These are phyloP conservation scores for Solanum hybrid DNA, from an alignment of 305 asterid species.

Conservation along the genomic window DNA sequence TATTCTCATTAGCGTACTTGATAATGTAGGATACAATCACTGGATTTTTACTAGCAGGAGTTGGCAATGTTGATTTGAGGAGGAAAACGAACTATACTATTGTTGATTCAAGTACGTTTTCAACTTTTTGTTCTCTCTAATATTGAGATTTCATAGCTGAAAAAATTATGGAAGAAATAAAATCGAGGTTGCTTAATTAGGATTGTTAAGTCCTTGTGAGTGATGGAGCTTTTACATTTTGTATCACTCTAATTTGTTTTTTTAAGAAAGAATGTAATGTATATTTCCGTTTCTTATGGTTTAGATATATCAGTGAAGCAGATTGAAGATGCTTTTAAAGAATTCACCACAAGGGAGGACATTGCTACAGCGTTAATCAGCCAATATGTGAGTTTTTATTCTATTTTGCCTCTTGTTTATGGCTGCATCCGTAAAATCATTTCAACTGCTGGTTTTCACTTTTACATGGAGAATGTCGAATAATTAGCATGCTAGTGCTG, in stretches of 20 bases:
- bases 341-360: conserved; percentile 79
- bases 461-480: not conserved
- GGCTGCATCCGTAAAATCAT: not conserved
- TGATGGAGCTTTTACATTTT: not conserved
- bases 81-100: conserved; percentile 35
- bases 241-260: not conserved
- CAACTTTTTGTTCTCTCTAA: not conserved
- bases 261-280: not conserved
- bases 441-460: not conserved
- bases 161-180: not conserved
- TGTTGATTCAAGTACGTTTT: conserved; percentile 30
- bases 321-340: conserved; percentile 87
- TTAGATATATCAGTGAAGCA: conserved; percentile 73
- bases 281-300: conserved; percentile 9
- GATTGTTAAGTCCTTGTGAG: not conserved
- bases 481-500: not conserved
- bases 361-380: conserved; percentile 55
- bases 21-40: conserved; percentile 38
- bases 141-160: not conserved
- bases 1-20: not conserved
- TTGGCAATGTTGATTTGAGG: conserved; percentile 36
- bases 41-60: conserved; percentile 60
- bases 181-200: not conserved
- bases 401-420: not conserved
- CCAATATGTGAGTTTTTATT: conserved; percentile 59